A percentile compares a stretch with the other conserved stretches of the same genome.
phyloP scores from a whole-genome alignment of 2,329 filamentous ascomycete species.

The Apiospora marii region DNA sequence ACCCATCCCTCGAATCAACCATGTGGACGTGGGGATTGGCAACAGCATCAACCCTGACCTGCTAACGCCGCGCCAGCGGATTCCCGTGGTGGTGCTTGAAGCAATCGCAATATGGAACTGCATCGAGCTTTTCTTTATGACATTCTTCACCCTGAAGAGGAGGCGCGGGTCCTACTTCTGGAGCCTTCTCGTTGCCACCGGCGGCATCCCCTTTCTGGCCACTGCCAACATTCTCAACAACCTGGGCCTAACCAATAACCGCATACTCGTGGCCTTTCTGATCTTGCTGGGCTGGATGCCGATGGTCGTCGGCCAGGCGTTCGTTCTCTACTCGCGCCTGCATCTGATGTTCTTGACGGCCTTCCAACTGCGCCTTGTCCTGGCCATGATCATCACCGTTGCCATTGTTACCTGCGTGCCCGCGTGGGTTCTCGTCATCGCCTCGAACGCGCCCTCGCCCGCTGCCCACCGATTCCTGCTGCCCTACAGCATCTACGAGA shows the following conservation, averaged over 20 bases:
- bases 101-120: constrained; percentile 49
- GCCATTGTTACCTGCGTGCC: constrained; percentile 61
- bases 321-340: constrained; percentile 67
- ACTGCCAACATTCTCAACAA: constrained; percentile 30
- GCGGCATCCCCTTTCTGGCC: constrained; percentile 31
- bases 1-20: background rate
- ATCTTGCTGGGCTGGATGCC: constrained; percentile 60
- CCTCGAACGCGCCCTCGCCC: background rate
- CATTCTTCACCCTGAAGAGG: constrained; percentile 48
- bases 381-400: constrained; percentile 64
- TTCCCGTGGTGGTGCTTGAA: constrained; percentile 12
- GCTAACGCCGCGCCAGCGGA: background rate
- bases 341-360: constrained; percentile 63
- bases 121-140: constrained; percentile 48
- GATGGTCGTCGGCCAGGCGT: constrained; percentile 65
- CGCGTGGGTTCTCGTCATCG: constrained; percentile 54
- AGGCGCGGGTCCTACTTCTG: constrained; percentile 52
- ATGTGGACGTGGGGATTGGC: background rate
- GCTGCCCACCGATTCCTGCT: background rate
- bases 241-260: constrained; percentile 30
- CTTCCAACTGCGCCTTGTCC: constrained; percentile 54
- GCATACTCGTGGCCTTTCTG: constrained; percentile 30
- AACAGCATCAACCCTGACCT: constrained; percentile 8
- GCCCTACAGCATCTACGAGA: constrained; percentile 32
- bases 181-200: constrained; percentile 45